phyloP scores from a whole-genome alignment of 2,329 filamentous ascomycete genomes.

The Hortaea sp. region DNA sequence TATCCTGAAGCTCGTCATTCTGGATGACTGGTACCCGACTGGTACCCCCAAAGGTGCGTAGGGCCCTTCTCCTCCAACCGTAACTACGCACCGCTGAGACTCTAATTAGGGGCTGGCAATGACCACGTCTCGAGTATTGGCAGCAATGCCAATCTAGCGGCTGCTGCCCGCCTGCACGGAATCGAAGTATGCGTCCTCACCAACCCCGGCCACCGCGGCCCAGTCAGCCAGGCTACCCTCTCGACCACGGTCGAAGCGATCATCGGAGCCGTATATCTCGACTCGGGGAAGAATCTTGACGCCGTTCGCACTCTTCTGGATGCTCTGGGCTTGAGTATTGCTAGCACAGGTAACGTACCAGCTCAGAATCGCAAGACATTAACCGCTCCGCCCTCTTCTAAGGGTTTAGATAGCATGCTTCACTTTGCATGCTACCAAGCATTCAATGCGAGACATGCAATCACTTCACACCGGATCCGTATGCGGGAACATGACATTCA shows the following conservation, averaged over 20 bases:
- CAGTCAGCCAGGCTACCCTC: conserved; percentile 1
- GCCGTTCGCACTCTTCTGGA: neutral
- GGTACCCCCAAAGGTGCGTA: conserved; percentile 5
- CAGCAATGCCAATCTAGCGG: conserved; percentile 2
- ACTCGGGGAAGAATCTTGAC: conserved; percentile 5
- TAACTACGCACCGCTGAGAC: neutral
- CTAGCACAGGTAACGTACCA: neutral
- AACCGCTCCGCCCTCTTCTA: too few relatives aligned
- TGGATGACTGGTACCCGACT: conserved; percentile 9
- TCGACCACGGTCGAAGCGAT: conserved; percentile 6
- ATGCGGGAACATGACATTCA: too few relatives aligned
- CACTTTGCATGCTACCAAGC: too few relatives aligned
- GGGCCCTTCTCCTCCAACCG: neutral
- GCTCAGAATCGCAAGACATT: too few relatives aligned
- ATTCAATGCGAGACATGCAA: too few relatives aligned
- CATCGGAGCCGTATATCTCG: conserved; percentile 7
- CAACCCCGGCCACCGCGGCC: neutral
- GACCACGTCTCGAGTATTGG: conserved; percentile 1
- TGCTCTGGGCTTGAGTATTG: neutral
- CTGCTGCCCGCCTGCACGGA: neutral
- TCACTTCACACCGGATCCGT: too few relatives aligned
- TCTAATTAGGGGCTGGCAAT: conserved; percentile 1
- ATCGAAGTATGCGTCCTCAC: neutral
- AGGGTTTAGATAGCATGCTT: too few relatives aligned
- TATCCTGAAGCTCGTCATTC: conserved; percentile 6